phyloP scores from a whole-genome alignment of 2,329 filamentous ascomycete species.

The Colletotrichum noveboracense region DNA sequence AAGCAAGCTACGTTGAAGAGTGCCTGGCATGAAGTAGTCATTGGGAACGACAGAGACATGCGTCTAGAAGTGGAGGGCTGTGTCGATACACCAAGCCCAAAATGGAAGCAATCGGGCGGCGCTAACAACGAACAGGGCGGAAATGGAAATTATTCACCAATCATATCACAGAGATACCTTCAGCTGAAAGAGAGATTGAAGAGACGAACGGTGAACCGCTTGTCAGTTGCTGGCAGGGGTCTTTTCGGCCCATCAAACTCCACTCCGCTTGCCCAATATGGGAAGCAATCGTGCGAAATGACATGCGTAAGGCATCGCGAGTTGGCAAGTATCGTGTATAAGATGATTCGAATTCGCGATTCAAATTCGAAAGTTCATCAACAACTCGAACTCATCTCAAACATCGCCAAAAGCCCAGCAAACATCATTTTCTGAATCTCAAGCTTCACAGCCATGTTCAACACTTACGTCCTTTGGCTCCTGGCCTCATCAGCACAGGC shows the following conservation, averaged over 20 bases:
- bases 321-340: background rate
- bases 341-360: background rate
- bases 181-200: background rate
- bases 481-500: constrained; percentile 24
- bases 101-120: constrained; percentile 18
- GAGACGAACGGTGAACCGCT: background rate
- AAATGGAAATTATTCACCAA: background rate
- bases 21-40: background rate
- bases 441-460: constrained; percentile 22
- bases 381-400: background rate
- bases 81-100: constrained; percentile 3
- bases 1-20: background rate
- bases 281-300: background rate
- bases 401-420: background rate
- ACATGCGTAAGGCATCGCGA: background rate
- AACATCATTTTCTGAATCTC: background rate
- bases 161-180: background rate
- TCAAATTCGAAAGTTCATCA: background rate
- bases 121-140: background rate
- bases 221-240: background rate
- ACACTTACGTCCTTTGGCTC: constrained; percentile 19
- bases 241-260: background rate
- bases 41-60: background rate
- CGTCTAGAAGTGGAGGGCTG: background rate
- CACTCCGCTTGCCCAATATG: background rate